Base-by-base conservation (phyloP, 2,329 filamentous ascomycete genomes). In the Penicillium sumatraense region DNA sequence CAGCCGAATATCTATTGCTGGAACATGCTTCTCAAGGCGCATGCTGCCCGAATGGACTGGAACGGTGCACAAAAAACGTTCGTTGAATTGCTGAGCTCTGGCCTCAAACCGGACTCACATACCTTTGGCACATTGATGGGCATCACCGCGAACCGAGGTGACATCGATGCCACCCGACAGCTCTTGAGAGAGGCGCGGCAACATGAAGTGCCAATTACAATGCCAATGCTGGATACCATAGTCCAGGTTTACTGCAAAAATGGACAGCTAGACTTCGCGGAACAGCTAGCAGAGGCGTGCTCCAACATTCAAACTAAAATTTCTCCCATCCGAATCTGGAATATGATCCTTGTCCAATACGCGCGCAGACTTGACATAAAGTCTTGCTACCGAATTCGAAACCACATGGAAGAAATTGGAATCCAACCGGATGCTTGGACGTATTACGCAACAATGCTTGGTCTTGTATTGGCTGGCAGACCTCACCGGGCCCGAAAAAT, bases 1-100 rank as follows among this genome's bases (percentile, higher is more conserved):
- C 61, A 77, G 38, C 88, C 87, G 6, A 84, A 86, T 59, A 71
- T 81, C 1, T 70, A 79, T 31, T 85, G 83, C 59, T 96, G 89
- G 88, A 96, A 96, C 67, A 86, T 87, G 20, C 73, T 96, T 24
- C 78, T 98, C 42, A 85, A 88, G 65, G 87, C 89, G 2, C 84
- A 92, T 72, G 81, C 82, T 16, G 86, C 85, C 62, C 82, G 83
- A 1, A 81, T 85, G 45, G 86, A 95, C 67, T 82, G 90, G 40
- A 78, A 85, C n/a, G 83, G 84, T 5, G 88, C 87, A 11, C 76
- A 90, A 53, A 69, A 78, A 6, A 80, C 82, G 46, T 92, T 96
- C 64, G 80, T 86, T 16, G 74, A 81, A 9, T 81, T 95, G 69
- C 55, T 83, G 3, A 59, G 80, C 62, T 64, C 70, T 58, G 66